Base-by-base conservation (phyloP, 768 basidiomycete genomes). In the Gloeophyllum trabeum region DNA sequence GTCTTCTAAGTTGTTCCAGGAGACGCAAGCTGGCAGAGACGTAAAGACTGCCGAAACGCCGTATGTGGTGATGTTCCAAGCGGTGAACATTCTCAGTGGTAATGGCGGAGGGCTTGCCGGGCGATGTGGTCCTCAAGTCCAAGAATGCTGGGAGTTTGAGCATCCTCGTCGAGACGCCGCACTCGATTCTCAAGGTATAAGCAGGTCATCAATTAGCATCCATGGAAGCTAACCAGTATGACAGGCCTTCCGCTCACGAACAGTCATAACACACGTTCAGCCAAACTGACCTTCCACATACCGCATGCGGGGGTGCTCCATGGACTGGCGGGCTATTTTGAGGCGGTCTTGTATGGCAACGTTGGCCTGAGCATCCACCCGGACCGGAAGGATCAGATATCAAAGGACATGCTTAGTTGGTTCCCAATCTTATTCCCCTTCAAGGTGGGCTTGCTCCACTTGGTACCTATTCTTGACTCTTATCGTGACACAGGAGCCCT, bases 321-420 rank as follows among this genome's bases (percentile, higher is more conserved):
- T 52, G 96, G 96, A 14, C 67, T 98, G 35, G 94, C 90, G 3
- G 96, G 96, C 13, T 99, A 98, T 58, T 99, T 99, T 51, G 94
- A 98, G 61, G 89, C 94, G 0, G 76, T 86, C 6, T 64, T 99
- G 3, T 99, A 99, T 54, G 78, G 75, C n/a, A 80, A 82, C 46
- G 69, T 98, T 18, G 89, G 91, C 1, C 64, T 97, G 20, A 96
- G 89, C 53, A 97, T 96, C 32, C 94, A 98, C 56, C 96, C 96
- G 0, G 75, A 86, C 41, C 77, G 81, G 38, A 89, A 85, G 56
- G 83, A 89, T 21, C 69, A 76, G 36, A 70, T 93, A 42, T 92
- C 90, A 5, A 92, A 88, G 52, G 83, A 98, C 51, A 99, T 99
- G 96, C 69, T 98, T 52, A 97, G 93, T 56, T 99, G 96, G 96